Base-by-base conservation (phyloP, 495 filamentous ascomycete genomes). In the Aspergillus baeticus region DNA sequence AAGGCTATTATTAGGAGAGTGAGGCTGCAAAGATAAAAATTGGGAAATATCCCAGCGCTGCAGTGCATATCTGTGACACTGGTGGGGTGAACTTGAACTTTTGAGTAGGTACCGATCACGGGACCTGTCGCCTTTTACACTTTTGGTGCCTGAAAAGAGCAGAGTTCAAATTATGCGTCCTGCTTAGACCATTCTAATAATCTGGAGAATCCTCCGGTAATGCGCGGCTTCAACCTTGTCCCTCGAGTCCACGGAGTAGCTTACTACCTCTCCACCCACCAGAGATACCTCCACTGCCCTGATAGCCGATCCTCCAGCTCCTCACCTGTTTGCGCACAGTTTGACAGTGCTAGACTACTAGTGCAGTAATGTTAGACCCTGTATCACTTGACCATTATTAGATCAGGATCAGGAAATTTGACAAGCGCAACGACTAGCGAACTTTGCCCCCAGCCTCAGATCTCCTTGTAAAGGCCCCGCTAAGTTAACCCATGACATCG, bases 401-500 rank as follows among this genome's bases (percentile, higher is more conserved):
- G 47, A 29, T 50, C 47, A 50, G 10, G 51, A 54, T 54, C 51
- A 54, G 41, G 45, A 11, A 29, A 53, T 29, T 45, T 20, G 17
- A n/a, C 26, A 49, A 33, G 13, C 33, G 7, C 26, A 29, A 11
- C 31, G 11, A 37, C 46, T 49, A 49, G 10, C 7, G 20, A 26
- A 21, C 15, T 18, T 21, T 36, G 22, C n/a, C 26, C 3, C 26
- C 10, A 17, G 23, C n/a, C 26, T 26, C 44, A 26, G 1, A 15
- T 2, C 17, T 17, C 44, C 26, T 7, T 14, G 15, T 13, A 10
- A 4, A 29, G 46, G 18, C 10, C 13, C 13, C 38, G 58, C 47
- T 61, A 47, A 56, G 58, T 61, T 47, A 61, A 36, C 44, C 8
- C 41, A 61, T 61, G 58, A 55, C 57, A 61, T 61, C 44, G 54